Evolutionary conservation across 2,329 filamentous ascomycete genomes (phyloP).

Genomic region (Aspergillus novofumigatus): DNA sequence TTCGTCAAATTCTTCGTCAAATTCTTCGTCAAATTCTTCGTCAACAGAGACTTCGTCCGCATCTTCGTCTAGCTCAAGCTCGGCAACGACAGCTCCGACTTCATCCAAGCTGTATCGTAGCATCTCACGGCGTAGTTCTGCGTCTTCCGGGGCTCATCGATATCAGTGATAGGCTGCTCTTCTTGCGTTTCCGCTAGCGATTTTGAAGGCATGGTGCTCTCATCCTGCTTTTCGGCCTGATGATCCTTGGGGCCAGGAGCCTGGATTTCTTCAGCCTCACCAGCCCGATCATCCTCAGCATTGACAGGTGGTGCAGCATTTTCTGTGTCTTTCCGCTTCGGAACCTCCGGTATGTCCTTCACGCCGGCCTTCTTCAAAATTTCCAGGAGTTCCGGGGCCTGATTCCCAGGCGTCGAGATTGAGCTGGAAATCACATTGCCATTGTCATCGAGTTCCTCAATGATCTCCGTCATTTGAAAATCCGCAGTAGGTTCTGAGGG

Average conservation of each 20-base stretch:
- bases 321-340: constrained; percentile 9
- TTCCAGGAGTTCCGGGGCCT: constrained; percentile 64
- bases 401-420: constrained; percentile 63
- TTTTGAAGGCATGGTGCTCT: constrained; percentile 8
- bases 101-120: constrained; percentile 83
- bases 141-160: constrained; percentile 78
- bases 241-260: not conserved
- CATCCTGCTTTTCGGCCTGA: not conserved
- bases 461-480: constrained; percentile 80
- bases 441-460: constrained; percentile 87
- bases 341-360: constrained; percentile 41
- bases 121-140: constrained; percentile 79
- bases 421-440: constrained; percentile 73
- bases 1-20: no score
- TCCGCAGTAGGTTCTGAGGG: constrained; percentile 60
- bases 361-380: constrained; percentile 74
- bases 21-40: constrained; percentile 51
- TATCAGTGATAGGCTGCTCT: constrained; percentile 56
- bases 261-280: constrained; percentile 1
- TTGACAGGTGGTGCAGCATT: not conserved
- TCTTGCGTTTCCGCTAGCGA: constrained; percentile 18
- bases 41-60: constrained; percentile 49
- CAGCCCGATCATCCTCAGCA: not conserved
- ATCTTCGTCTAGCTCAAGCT: constrained; percentile 75
- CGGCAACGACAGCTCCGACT: constrained; percentile 86